Evolutionary conservation across 1,139 yeast species (phyloP).

Genomic region (Entelexis paramagnoliae): DNA sequence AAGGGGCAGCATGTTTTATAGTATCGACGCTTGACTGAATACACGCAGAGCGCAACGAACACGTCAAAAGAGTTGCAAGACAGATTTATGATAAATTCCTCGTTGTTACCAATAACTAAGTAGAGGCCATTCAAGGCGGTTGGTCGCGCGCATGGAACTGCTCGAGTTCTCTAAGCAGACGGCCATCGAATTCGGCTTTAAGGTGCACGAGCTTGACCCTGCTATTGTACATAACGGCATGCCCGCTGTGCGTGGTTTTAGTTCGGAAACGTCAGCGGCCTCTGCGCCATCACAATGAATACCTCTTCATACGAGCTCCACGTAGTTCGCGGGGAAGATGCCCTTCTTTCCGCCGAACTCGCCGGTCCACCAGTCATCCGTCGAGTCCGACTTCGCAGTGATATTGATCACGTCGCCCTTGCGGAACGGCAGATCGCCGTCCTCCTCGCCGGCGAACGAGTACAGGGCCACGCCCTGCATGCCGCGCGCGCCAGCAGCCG

Average conservation of each 20-base stretch:
- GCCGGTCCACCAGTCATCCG: slow-evolving; percentile 99
- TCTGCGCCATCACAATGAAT: not conserved
- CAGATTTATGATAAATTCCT: no score
- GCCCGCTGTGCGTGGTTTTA: not conserved
- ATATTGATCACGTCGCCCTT: slow-evolving; percentile 94
- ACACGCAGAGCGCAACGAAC: no score
- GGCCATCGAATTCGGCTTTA: no score
- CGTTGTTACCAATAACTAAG: no score
- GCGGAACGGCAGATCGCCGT: slow-evolving; percentile 80
- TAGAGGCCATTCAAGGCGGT: no score
- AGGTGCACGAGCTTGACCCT: not conserved
- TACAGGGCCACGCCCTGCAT: slow-evolving; percentile 84
- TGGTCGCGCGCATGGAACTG: no score
- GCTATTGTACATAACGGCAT: slow-evolving; percentile 2
- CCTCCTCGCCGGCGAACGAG: slow-evolving; percentile 81
- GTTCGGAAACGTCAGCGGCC: not conserved
- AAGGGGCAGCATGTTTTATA: no score
- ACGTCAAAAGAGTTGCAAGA: no score
- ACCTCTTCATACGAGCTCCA: slow-evolving; percentile 48
- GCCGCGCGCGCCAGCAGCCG: slow-evolving; percentile 30
- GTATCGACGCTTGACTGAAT: no score
- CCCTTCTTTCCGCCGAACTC: slow-evolving; percentile 73
- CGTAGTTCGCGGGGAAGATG: slow-evolving; percentile 95
- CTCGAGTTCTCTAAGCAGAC: no score
- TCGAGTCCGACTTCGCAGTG: slow-evolving; percentile 70